phyloP scores from a whole-genome alignment of 352 stramenopile species.

The Phytopythium helicoides region DNA sequence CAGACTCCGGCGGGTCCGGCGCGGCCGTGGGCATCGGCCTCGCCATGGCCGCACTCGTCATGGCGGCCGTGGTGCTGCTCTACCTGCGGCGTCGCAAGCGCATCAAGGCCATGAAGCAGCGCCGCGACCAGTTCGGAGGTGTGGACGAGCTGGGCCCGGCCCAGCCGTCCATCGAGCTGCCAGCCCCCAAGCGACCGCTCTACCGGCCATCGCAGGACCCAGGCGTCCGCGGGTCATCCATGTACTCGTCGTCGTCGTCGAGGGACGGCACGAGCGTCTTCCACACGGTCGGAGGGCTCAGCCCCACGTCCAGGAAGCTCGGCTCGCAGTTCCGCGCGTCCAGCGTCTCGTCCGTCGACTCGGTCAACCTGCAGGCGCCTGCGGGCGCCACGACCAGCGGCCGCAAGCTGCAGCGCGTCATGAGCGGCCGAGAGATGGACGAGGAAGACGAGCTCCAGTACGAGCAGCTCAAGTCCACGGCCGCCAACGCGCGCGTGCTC shows the following conservation, averaged over 20 bases:
- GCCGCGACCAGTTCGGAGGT: slow-evolving; percentile 11
- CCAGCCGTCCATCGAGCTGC: slow-evolving; percentile 43
- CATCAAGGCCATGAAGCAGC: slow-evolving; percentile 12
- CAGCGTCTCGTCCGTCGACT: background rate
- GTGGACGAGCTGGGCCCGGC: slow-evolving; percentile 25
- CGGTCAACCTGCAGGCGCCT: slow-evolving; percentile 1
- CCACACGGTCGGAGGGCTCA: slow-evolving; percentile 36
- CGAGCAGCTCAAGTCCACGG: slow-evolving; percentile 26
- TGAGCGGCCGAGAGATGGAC: slow-evolving; percentile 24
- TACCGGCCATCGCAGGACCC: slow-evolving; percentile 13
- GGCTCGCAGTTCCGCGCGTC: slow-evolving; percentile 35
- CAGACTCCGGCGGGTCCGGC: slow-evolving; percentile 1
- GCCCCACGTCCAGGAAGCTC: slow-evolving; percentile 29
- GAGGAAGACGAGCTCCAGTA: slow-evolving; percentile 36
- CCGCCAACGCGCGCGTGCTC: slow-evolving; percentile 9
- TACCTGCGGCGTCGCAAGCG: slow-evolving; percentile 7
- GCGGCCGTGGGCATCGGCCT: slow-evolving; percentile 26
- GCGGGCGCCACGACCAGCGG: slow-evolving; percentile 9
- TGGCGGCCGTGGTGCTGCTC: slow-evolving; percentile 20
- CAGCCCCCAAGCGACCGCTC: slow-evolving; percentile 6
- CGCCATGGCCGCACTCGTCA: slow-evolving; percentile 24
- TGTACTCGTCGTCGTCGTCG: slow-evolving; percentile 12
- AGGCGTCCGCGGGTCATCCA: slow-evolving; percentile 28
- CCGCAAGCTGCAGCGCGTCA: slow-evolving; percentile 12
- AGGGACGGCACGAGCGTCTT: slow-evolving; percentile 24